Percentiles rank a stretch among this genome's conserved stretches.
phyloP scores from a whole-genome alignment of 306 rosid species.

The Oxytropis ochrocephala region DNA sequence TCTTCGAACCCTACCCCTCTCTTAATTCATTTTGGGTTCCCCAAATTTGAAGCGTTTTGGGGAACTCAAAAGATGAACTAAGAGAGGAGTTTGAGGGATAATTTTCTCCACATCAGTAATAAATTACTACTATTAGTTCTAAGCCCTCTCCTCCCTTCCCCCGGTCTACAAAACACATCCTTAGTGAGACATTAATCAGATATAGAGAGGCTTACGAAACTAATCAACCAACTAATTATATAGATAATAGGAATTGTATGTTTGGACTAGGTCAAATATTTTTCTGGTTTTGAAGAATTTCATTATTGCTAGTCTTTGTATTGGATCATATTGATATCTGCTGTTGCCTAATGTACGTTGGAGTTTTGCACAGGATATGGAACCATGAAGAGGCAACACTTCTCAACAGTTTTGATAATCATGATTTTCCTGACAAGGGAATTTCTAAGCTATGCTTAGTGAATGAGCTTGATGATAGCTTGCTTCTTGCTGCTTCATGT shows the following conservation, averaged over 20 bases:
- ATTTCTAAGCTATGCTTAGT: slow-evolving; percentile 89
- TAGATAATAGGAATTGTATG: neutral
- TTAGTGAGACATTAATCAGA: neutral
- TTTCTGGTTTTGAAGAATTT: slow-evolving; percentile 2
- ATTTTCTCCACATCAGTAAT: too few relatives aligned
- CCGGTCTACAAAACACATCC: too few relatives aligned
- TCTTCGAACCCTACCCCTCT: too few relatives aligned
- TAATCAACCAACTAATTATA: neutral
- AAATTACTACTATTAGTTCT: too few relatives aligned
- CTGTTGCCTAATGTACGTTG: slow-evolving; percentile 15
- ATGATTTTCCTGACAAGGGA: slow-evolving; percentile 86
- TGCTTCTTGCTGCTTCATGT: slow-evolving; percentile 99
- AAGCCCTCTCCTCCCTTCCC: too few relatives aligned
- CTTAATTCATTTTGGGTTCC: too few relatives aligned
- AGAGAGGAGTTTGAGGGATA: too few relatives aligned
- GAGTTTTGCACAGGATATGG: slow-evolving; percentile 60
- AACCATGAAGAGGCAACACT: slow-evolving; percentile 76
- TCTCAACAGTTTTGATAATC: slow-evolving; percentile 87
- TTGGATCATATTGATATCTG: neutral
- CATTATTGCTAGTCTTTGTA: neutral
- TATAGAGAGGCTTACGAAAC: neutral
- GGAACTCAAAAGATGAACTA: too few relatives aligned
- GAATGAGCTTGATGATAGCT: slow-evolving; percentile 92
- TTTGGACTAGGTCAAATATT: neutral
- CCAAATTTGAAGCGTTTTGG: too few relatives aligned